Base-by-base conservation (phyloP, 73 alveolate genomes). In the Paramecium sonneborni region DNA sequence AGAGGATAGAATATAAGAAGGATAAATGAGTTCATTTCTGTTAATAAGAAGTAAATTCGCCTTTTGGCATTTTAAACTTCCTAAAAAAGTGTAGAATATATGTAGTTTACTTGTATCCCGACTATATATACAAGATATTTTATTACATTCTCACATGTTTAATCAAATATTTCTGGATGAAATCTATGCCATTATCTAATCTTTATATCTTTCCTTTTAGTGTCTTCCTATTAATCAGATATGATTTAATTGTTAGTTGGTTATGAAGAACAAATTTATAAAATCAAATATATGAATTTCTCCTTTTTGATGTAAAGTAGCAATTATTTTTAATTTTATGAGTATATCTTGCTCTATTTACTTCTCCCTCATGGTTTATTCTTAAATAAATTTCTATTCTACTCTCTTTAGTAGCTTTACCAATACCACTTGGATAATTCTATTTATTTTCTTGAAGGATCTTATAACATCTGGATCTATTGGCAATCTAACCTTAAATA, bases 351-450 rank as follows among this genome's bases (percentile, higher is more conserved):
- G 99, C 99, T 12, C 98, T 76, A 91, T 96, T 96, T 32, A 98
- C 99, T 93, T 98, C 99, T 48, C 99, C 99, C 24, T 92, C 96
- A 69, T 98, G 99, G 57, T 96, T 95, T 1, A 98, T 97, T 79
- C 95, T 48, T 79, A 93, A 89, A 92, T 96, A 98, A 10, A 96
- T 93, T 86, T 96, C 97, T 69, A 97, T 95, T 82, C 97, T 93
- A 88, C 97, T 96, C 26, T 92, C 92, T 9, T 93, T 88, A 43
- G 93, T 93, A 24, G 93, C 23, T 14, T 86, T 95, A 48, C 96
- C 97, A 35, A 93, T 85, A 35, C 98, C 98, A 24, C n/a, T n/a
- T n/a, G n/a, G n/a, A n/a, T n/a, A n/a, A n/a, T n/a, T n/a, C n/a
- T n/a, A n/a, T n/a, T n/a, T n/a, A n/a, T n/a, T n/a, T n/a, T n/a